Evolutionary conservation across 768 basidiomycete species (phyloP), one percentile per base, ranked within the genome.

Genomic region (Leccinum incarnatum): DNA sequence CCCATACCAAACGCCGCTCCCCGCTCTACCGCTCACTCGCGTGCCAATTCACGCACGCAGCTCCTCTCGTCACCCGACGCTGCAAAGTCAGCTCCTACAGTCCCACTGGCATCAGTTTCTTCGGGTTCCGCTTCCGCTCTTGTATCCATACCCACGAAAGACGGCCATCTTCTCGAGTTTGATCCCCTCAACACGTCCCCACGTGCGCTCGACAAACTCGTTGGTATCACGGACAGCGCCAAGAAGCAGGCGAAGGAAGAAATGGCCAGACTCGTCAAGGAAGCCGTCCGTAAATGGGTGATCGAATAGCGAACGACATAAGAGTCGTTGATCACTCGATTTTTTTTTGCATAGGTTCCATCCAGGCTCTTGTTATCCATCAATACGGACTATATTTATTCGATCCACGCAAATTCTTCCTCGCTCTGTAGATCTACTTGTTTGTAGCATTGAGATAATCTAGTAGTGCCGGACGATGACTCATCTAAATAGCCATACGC

Each of bases 131-230:
- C 80, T 59, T 81, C 83, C 5, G 87, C 87, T 2, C 74, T 89
- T 32, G 85, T 92, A 12, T 84, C 88, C 1, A 86, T 94, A n/a
- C 85, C 89, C 5, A 92, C 87, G 0, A 83, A 80, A 42, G 91
- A 93, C 63, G 93, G 93, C 0, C 85, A 88, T 64, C 72, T 89
- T n/a, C 79, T 96, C 25, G 86, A 88, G 69, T 94, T 96, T 66
- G 89, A 96, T 64, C 93, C 93, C 9, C 75, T 95, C 46, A 79
- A 80, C 58, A 86, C 89, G 14, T 85, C 88, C 2, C 86, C 91
- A 1, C 79, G 81, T 2, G 79, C 89, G 51, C 74, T 95, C 30
- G 89, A 93, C 65, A 84, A 82, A 32, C 78, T 92, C 8, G 86
- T 90, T 54, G 90, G 89, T 5, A 89, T 93, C 59, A 84, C 88